Base-by-base conservation (phyloP, 768 basidiomycete genomes). In the Pleurotus cornucopiae region DNA sequence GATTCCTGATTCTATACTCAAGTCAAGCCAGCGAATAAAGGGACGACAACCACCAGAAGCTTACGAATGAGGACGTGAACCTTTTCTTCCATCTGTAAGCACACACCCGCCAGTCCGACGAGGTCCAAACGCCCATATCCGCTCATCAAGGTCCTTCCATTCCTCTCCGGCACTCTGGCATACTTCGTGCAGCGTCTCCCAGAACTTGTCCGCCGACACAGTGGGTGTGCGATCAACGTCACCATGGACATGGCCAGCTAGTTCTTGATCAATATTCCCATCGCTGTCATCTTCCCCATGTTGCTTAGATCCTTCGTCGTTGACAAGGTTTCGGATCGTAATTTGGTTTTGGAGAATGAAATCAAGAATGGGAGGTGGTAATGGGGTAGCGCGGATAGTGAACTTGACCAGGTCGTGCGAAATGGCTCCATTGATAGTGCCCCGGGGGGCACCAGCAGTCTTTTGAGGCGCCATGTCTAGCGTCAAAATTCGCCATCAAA, bases 41-140 rank as follows among this genome's bases (percentile, higher is more conserved):
- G 6, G 14, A 49, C 1, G 48, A 37, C 18, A 4, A 4, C 5
- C 9, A n/a, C 34, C 18, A 23, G 54, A 61, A 53, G 77, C 88
- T 64, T 61, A 88, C 88, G 88, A 89, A 60, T 76, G 73, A 48
- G 73, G 67, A 41, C 67, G 49, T 18, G 61, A 68, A 39, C 74
- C 71, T 52, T 78, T 75, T 56, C 89, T 78, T 7, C 75, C 72
- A 68, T 99, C 96, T 14, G 98, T 74, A 9, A 99, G 72, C 9
- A 99, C 65, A 67, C 95, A 97, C 7, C 89, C 85, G 0, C 96
- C 96, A 16, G 88, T 84, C 54, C 84, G 73, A 61, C 89, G 89
- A 0, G 96, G 96, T 0, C 97, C 97, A 70, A 98, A 94, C 16
- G 90, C 84, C 94, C 94, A 95, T 2, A 95, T 80, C 54, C 73